Percentiles rank a stretch among this genome's conserved stretches.
Conservation (phyloP, 495 filamentous ascomycete genomes). For the Apodospora peruviana region DNA sequence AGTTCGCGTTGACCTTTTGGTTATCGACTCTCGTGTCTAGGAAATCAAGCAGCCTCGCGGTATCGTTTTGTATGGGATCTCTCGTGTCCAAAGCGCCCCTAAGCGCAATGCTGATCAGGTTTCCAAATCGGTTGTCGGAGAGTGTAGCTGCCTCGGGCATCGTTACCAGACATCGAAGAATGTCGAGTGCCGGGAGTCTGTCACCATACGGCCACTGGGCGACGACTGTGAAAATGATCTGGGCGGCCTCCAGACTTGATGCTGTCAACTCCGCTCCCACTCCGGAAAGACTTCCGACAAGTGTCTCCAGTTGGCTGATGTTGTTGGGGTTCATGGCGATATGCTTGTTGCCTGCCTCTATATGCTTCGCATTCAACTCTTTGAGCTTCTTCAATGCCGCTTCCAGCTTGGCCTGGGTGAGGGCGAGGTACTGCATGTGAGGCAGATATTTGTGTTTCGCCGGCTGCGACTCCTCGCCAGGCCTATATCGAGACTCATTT, state of each 20-base stretch:
- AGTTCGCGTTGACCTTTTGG: conserved; percentile 49
- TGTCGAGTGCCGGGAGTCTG: conserved; percentile 77
- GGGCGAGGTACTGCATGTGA: conserved; percentile 78
- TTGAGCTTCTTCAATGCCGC: conserved; percentile 19
- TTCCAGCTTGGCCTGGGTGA: conserved; percentile 40
- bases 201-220: conserved; percentile 73
- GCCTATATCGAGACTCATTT: conserved; percentile 69
- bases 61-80: conserved; percentile 25
- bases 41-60: conserved; percentile 22
- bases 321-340: conserved; percentile 68
- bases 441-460: conserved; percentile 60
- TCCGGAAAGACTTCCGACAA: conserved; percentile 8
- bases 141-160: conserved; percentile 57
- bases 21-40: conserved; percentile 7
- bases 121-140: conserved; percentile 34
- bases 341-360: conserved; percentile 62
- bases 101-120: conserved; percentile 42
- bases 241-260: conserved; percentile 49
- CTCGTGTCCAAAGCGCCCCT: conserved; percentile 38
- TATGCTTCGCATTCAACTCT: conserved; percentile 19
- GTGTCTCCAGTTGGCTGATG: conserved; percentile 31
- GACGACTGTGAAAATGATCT: conserved; percentile 57
- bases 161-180: conserved; percentile 72
- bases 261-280: conserved; percentile 31
- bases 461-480: conserved; percentile 53